phyloP scores from a whole-genome alignment of 208 protist genomes.

The Lotmaria passim region DNA sequence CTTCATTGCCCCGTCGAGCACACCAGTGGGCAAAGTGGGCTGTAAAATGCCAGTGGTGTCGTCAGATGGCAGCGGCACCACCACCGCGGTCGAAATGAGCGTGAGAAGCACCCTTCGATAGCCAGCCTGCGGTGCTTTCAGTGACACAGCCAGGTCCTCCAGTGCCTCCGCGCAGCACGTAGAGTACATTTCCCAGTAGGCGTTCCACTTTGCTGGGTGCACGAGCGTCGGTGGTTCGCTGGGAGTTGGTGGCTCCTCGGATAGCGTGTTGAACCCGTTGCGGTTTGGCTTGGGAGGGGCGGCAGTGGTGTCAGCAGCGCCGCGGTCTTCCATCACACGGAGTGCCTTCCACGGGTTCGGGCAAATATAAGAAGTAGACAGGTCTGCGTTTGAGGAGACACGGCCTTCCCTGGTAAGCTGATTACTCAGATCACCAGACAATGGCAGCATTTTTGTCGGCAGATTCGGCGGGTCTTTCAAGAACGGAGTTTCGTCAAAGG shows the following conservation, averaged over 20 bases:
- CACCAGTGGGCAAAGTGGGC: neutral
- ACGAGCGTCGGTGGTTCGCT: slow-evolving; percentile 24
- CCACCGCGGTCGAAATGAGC: slow-evolving; percentile 5
- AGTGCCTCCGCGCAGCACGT: slow-evolving; percentile 28
- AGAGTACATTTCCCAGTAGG: slow-evolving; percentile 60
- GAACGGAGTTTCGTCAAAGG: neutral
- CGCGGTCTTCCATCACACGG: neutral
- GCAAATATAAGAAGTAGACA: slow-evolving; percentile 5
- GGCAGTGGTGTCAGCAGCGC: neutral
- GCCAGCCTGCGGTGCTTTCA: neutral
- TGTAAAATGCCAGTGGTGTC: neutral
- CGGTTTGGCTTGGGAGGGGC: neutral
- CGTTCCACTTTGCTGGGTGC: slow-evolving; percentile 60
- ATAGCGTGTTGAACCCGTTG: neutral
- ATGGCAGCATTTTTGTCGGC: neutral
- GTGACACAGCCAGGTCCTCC: slow-evolving; percentile 13
- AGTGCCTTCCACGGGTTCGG: slow-evolving; percentile 34
- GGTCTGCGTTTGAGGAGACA: neutral
- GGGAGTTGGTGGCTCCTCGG: neutral
- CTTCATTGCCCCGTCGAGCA: too few relatives aligned
- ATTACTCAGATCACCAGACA: neutral
- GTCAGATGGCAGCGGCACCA: neutral
- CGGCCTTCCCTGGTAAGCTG: too few relatives aligned
- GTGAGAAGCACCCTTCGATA: slow-evolving; percentile 30
- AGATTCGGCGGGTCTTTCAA: neutral